Evolutionary conservation across 192 early-diverging fungal genomes (phyloP), one percentile per base, ranked within the genome.

Genomic region (Linnemannia hyalina): DNA sequence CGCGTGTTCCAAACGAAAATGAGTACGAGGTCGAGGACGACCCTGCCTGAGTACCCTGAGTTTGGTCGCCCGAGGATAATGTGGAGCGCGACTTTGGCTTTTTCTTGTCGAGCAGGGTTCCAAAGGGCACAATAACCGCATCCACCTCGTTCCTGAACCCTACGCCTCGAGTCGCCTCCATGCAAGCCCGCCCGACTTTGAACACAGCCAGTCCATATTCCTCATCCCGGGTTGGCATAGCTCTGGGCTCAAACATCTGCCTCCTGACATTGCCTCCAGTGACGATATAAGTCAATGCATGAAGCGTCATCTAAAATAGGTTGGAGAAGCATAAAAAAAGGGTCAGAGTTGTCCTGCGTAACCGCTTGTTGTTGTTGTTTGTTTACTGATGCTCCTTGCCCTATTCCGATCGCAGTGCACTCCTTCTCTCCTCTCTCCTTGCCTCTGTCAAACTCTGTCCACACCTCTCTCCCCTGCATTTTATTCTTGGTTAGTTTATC

Each of bases 131-230:
- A 7, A 83, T 78, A 15, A 90, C 83, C 4, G 85, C 82, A 57
- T 90, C 81, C 16, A 88, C 63, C 57, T 90, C 90, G 46, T 90
- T 90, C 44, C 85, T 83, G 69, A 85, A 88, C 32, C 90, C 90
- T 44, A 88, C 82, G 10, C 85, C 82, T 32, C 86, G 76, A 36
- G 87, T 90, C 3, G 90, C 88, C 73, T 90, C 90, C 69, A 90
- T 82, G 47, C 89, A 90, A 15, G 89, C 89, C 44, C 82, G 80
- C 23, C 90, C 88, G n/a, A 90, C 74, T 47, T 86, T 87, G 78
- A 89, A 90, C n/a, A 90, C 80, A 38, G 90, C 90, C 7, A 89
- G 63, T 11, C 85, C 82, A 74, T 88, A 90, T 65, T 90, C 90
- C 72, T 90, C 85, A 35, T 89, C 81, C 38, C 80, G 26, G 6